Percentiles rank a stretch among this genome's conserved stretches.
Conservation (phyloP, 2,329 filamentous ascomycete species). For the Teratosphaeriaceae sp. region DNA sequence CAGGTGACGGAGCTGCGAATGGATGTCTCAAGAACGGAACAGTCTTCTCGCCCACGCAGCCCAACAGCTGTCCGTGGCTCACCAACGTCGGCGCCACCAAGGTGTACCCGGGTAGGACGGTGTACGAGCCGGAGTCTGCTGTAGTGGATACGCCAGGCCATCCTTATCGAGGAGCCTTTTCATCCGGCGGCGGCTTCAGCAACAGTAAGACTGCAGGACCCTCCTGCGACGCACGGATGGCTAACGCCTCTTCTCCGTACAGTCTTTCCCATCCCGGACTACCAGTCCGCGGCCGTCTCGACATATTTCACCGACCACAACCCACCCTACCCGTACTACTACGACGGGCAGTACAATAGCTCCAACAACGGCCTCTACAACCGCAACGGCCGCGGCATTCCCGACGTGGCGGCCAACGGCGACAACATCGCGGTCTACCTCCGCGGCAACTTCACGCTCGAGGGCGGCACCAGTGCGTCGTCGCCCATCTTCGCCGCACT, state of each 20-base stretch:
- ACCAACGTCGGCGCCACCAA: slow-evolving; percentile 23
- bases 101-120: slow-evolving; percentile 21
- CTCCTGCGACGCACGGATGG: too few relatives aligned
- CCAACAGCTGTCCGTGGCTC: slow-evolving; percentile 23
- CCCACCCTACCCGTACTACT: slow-evolving; percentile 20
- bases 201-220: too few relatives aligned
- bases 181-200: slow-evolving; percentile 29
- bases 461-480: slow-evolving; percentile 19
- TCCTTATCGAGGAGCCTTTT: slow-evolving; percentile 11
- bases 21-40: slow-evolving; percentile 20
- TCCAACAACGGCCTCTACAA: slow-evolving; percentile 24
- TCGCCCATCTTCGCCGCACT: slow-evolving; percentile 41
- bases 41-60: slow-evolving; percentile 22
- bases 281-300: slow-evolving; percentile 28
- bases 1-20: slow-evolving; percentile 20
- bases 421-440: slow-evolving; percentile 37
- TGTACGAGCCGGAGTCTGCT: slow-evolving; percentile 13
- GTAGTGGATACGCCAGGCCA: slow-evolving; percentile 10
- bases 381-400: slow-evolving; percentile 26
- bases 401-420: slow-evolving; percentile 33
- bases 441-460: slow-evolving; percentile 28
- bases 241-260: too few relatives aligned
- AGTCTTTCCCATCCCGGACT: slow-evolving; percentile 25
- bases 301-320: slow-evolving; percentile 23
- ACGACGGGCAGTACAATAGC: slow-evolving; percentile 14